Evolutionary conservation across 768 basidiomycete species (phyloP).

Genomic region (Candolleomyces efflorescens): DNA sequence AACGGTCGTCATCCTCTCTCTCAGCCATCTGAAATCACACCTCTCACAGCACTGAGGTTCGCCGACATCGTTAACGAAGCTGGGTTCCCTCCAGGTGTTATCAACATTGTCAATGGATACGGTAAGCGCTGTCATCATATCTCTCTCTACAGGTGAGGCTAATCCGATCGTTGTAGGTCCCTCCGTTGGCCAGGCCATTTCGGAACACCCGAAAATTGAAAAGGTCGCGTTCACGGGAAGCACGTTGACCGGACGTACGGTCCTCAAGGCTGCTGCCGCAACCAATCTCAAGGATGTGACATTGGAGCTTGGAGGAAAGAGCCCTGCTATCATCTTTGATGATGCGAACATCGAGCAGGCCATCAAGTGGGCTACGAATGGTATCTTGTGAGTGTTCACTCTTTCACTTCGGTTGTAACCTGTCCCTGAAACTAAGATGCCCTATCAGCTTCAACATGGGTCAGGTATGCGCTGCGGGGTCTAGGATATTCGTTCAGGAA

Average conservation of each 20-base stretch:
- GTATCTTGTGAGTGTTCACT: no score
- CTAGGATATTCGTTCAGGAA: slow-evolving; percentile 79
- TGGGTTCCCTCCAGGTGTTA: slow-evolving; percentile 71
- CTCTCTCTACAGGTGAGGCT: not conserved
- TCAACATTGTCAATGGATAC: slow-evolving; percentile 69
- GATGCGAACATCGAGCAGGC: slow-evolving; percentile 38
- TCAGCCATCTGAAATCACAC: slow-evolving; percentile 68
- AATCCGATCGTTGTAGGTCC: slow-evolving; percentile 17
- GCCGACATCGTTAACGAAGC: slow-evolving; percentile 56
- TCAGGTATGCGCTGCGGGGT: slow-evolving; percentile 77
- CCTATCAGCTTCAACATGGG: slow-evolving; percentile 32
- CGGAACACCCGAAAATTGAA: slow-evolving; percentile 57
- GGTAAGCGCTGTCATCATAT: slow-evolving; percentile 25
- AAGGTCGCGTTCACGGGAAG: slow-evolving; percentile 82
- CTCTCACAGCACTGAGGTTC: slow-evolving; percentile 55
- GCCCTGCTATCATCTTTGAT: slow-evolving; percentile 59
- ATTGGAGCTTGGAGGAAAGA: slow-evolving; percentile 71
- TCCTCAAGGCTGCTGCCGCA: slow-evolving; percentile 67
- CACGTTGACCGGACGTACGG: slow-evolving; percentile 64
- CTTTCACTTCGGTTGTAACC: no score
- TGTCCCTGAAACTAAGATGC: not conserved
- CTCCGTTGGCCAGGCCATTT: slow-evolving; percentile 64
- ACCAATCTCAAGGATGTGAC: slow-evolving; percentile 75
- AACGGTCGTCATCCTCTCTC: not conserved
- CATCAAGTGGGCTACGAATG: no score